phyloP scores from a whole-genome alignment of 768 basidiomycete genomes.

The Flagelloscypha sp. region DNA sequence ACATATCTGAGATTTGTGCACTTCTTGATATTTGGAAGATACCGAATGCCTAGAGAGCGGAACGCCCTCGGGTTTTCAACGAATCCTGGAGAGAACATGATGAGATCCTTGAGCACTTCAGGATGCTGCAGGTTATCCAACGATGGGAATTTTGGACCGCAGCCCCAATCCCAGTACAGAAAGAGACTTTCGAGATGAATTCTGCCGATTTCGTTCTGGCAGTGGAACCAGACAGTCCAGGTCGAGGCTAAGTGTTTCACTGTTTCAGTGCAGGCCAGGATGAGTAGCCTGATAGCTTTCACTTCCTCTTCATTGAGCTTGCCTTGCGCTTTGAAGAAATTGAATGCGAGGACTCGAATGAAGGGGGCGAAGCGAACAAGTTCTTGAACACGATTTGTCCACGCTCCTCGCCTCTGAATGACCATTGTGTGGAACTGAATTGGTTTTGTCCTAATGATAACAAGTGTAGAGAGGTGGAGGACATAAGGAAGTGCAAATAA shows the following conservation, averaged over 20 bases:
- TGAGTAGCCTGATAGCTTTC: no score
- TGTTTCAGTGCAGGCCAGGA: not conserved
- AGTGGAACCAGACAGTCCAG: slow-evolving; percentile 4
- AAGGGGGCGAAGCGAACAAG: no score
- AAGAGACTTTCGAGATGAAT: slow-evolving; percentile 4
- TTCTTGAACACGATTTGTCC: no score
- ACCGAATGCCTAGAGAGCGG: not conserved
- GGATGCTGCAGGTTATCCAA: not conserved
- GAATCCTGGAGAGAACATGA: slow-evolving; percentile 1
- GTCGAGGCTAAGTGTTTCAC: slow-evolving; percentile 3
- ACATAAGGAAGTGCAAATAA: no score
- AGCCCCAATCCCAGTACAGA: slow-evolving; percentile 2
- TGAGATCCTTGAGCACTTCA: slow-evolving; percentile 1
- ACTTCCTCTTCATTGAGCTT: no score
- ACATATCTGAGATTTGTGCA: slow-evolving; percentile 6
- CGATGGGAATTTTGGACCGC: not conserved
- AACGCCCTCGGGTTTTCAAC: not conserved
- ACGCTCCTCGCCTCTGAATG: no score
- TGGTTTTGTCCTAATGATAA: no score
- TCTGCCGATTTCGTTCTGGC: not conserved
- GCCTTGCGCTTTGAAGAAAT: no score
- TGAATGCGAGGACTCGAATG: no score
- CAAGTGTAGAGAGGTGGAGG: no score
- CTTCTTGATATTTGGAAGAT: slow-evolving; percentile 2
- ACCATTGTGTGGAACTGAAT: no score